Conservation (phyloP, 768 basidiomycete species). For the Mrakia blollopis region DNA sequence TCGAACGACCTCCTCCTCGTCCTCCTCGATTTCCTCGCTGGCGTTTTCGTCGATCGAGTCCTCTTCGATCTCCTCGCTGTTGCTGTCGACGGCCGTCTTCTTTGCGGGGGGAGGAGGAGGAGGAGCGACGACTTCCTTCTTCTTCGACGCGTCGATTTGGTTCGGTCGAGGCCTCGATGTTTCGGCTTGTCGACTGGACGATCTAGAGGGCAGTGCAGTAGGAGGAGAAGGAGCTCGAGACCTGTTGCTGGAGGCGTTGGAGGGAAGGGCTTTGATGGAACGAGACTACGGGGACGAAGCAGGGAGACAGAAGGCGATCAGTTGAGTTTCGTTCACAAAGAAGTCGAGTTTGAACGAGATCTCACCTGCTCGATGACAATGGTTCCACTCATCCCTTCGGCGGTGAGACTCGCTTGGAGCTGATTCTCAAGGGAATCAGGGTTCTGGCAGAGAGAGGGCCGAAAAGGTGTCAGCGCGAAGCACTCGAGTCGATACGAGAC, state of each 20-base stretch:
- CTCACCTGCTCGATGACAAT: background rate
- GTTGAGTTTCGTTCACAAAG: background rate
- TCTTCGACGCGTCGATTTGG: background rate
- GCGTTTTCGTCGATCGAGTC: background rate
- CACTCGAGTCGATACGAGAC: background rate
- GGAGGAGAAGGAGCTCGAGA: conserved; percentile 1
- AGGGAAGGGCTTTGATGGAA: background rate
- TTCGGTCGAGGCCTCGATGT: too few relatives aligned
- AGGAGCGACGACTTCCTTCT: background rate
- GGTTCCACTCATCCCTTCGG: background rate
- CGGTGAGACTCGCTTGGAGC: background rate
- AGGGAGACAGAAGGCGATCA: background rate
- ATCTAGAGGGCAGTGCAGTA: background rate
- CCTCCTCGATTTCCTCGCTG: background rate
- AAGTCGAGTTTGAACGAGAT: too few relatives aligned
- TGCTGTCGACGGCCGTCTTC: background rate
- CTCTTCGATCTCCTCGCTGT: background rate
- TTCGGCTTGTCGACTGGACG: background rate
- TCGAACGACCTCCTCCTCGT: background rate
- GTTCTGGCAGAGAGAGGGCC: background rate
- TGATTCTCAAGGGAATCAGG: background rate
- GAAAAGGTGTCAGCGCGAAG: background rate
- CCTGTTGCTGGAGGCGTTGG: background rate
- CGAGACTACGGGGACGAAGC: background rate
- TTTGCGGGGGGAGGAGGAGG: background rate